Base-by-base conservation (phyloP, 1,139 yeast genomes). In the Saccharomyces hybrid region DNA sequence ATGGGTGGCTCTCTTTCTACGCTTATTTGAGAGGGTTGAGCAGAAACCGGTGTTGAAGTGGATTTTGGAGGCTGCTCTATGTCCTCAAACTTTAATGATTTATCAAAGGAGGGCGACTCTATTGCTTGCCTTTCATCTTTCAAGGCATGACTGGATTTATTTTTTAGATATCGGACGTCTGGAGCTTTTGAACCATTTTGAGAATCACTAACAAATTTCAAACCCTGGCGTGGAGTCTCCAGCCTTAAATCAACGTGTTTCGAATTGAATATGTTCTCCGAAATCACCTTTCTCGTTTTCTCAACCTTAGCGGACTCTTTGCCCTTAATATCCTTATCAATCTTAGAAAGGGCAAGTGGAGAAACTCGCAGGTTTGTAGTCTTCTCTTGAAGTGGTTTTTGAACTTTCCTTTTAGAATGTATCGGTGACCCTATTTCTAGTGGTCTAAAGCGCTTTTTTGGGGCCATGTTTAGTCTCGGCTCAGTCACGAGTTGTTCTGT, bases 41-140 rank as follows among this genome's bases (percentile, higher is more conserved):
- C 34, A 4, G 34, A 31, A 31, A 63, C 58, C 6, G 75, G 75
- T 1, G 75, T 72, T 2, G 75, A 72, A 0, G 74, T 70, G 2
- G 71, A 68, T 46, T 64, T 62, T 27, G 75, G 75, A 1, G 73
- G 71, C 54, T 68, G 72, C 23, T 63, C 68, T 56, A 71, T 69
- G 32, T 70, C 73, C 3, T 71, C 70, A 9, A 69, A 59, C 41
- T 69, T 69, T 2, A 72, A 55, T 0, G 74, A 70, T 6, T 53
- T 52, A 16, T 59, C 59, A 31, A 31, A 31, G 34, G 34, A 31
- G 34, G 34, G 34, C 34, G 34, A 31, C 34, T 3, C 34, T 31
- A 31, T 31, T 31, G 34, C 34, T 31, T 31, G 34, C 48, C 52
- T 57, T 23, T 54, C 55, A 31, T 14, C 49, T 49, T 16, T 48